phyloP scores from a whole-genome alignment of 192 early-diverging fungal genomes.

The Mortierella claussenii region DNA sequence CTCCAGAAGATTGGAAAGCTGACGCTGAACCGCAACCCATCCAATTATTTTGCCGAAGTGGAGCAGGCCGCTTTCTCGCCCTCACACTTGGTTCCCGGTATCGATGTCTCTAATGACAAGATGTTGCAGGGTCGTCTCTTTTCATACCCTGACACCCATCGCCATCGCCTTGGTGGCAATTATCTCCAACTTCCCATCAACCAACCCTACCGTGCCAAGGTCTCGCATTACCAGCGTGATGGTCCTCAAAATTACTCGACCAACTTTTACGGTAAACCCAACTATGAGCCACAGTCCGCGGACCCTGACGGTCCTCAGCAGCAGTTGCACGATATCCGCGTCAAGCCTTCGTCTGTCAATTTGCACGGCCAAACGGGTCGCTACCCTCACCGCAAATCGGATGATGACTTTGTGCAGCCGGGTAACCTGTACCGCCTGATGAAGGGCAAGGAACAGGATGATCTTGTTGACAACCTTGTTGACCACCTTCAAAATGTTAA shows the following conservation, averaged over 20 bases:
- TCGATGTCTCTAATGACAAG: constrained; percentile 81
- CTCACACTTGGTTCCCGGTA: constrained; percentile 82
- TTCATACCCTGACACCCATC: constrained; percentile 88
- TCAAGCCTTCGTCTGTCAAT: constrained; percentile 60
- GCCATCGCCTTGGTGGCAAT: constrained; percentile 85
- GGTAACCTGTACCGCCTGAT: constrained; percentile 74
- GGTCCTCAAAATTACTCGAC: constrained; percentile 67
- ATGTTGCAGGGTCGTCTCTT: constrained; percentile 89
- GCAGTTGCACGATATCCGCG: constrained; percentile 66
- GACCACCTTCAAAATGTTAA: constrained; percentile 70
- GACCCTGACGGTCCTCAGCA: constrained; percentile 60
- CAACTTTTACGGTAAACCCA: constrained; percentile 73
- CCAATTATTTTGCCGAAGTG: constrained; percentile 88
- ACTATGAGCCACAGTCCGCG: constrained; percentile 79
- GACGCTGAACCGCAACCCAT: constrained; percentile 82
- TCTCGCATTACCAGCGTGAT: constrained; percentile 81
- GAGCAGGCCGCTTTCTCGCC: constrained; percentile 88
- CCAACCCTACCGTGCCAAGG: constrained; percentile 65
- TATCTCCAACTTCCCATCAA: constrained; percentile 88
- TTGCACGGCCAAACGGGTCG: constrained; percentile 68
- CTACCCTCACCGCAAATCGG: constrained; percentile 62
- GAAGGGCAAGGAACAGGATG: constrained; percentile 68
- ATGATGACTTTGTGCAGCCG: constrained; percentile 76
- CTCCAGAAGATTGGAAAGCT: constrained; percentile 81
- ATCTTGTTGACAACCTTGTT: constrained; percentile 72